Percentiles rank a stretch among this genome's conserved stretches.
phyloP scores from a whole-genome alignment of 257 asterid genomes.

The Leptodermis oblonga region DNA sequence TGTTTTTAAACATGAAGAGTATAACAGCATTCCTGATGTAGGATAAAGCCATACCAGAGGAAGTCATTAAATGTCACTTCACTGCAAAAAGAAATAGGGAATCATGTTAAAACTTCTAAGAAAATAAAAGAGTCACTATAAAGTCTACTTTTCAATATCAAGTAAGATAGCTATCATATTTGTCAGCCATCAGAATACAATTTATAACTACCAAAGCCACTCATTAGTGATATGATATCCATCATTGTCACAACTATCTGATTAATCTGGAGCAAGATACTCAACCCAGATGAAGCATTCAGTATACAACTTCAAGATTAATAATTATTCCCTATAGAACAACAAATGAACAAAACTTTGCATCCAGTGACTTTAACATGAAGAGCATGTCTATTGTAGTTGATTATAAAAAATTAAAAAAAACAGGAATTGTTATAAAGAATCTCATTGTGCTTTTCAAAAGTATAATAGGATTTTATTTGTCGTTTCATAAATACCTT shows the following conservation, averaged over 20 bases:
- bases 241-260: neutral
- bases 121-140: neutral
- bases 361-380: neutral
- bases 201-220: neutral
- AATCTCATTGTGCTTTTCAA: neutral
- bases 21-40: conserved; percentile 10
- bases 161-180: neutral
- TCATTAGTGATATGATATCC: neutral
- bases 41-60: conserved; percentile 59
- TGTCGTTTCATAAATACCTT: conserved; percentile 37
- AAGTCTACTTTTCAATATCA: neutral
- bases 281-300: neutral
- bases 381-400: neutral
- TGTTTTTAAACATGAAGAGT: conserved; percentile 7
- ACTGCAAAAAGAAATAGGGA: conserved; percentile 50
- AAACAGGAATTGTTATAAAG: neutral
- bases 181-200: too few species aligned
- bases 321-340: neutral
- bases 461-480: neutral
- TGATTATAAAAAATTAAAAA: too few species aligned
- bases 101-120: neutral
- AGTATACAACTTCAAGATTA: neutral
- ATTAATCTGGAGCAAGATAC: neutral
- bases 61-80: conserved; percentile 82
- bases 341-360: neutral